These are phyloP conservation scores for Lycium barbarum DNA, from an alignment of 257 asterid species.

Conservation along the genomic window DNA sequence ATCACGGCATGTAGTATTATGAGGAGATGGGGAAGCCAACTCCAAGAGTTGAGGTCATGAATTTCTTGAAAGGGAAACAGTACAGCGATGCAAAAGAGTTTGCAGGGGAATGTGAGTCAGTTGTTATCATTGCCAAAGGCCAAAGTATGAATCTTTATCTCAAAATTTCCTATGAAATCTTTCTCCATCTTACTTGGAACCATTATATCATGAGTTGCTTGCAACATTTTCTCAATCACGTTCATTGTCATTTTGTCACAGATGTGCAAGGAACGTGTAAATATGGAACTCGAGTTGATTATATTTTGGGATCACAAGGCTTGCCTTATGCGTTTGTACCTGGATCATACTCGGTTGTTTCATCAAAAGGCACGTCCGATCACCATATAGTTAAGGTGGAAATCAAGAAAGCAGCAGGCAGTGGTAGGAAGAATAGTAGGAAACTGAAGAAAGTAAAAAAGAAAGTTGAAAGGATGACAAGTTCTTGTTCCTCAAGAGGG, in stretches of 20 bases:
- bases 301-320: constrained; percentile 63
- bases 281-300: constrained; percentile 91
- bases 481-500: constrained; percentile 55
- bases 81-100: constrained; percentile 76
- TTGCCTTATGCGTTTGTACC: constrained; percentile 70
- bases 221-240: background rate
- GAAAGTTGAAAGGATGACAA: constrained; percentile 46
- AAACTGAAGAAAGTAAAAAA: constrained; percentile 46
- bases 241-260: constrained; percentile 36
- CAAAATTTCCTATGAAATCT: background rate
- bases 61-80: constrained; percentile 66
- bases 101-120: constrained; percentile 85
- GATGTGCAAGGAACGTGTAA: constrained; percentile 97
- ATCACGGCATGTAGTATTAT: constrained; percentile 52
- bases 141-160: constrained; percentile 60
- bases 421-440: constrained; percentile 35
- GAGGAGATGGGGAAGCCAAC: constrained; percentile 89
- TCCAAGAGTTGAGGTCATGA: constrained; percentile 76
- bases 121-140: constrained; percentile 93
- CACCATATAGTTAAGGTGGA: constrained; percentile 93
- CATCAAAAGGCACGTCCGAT: constrained; percentile 94
- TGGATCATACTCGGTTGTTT: constrained; percentile 83
- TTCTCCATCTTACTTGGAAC: background rate
- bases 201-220: background rate
- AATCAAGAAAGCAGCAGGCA: constrained; percentile 49